Evolutionary conservation across 176 grass and related monocot species (phyloP).

Genomic region (Cenchrus fungigraminus): DNA sequence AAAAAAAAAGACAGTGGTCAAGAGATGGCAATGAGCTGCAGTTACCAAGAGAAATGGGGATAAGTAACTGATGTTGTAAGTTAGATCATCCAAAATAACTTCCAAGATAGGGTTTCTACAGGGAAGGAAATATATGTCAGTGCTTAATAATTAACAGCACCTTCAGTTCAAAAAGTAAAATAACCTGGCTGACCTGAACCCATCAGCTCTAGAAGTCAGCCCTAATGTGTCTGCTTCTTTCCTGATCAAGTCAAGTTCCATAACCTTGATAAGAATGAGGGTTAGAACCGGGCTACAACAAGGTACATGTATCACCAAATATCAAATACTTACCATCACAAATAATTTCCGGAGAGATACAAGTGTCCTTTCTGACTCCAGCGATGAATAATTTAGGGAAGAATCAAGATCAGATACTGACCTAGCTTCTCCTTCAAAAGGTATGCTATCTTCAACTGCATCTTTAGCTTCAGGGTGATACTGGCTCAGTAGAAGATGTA

Average conservation of each 20-base stretch:
- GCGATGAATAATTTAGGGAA: slow-evolving; percentile 54
- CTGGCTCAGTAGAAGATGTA: slow-evolving; percentile 59
- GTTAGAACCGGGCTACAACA: slow-evolving; percentile 36
- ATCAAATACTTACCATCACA: slow-evolving; percentile 61
- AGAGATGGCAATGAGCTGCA: slow-evolving; percentile 36
- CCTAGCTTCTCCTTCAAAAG: slow-evolving; percentile 50
- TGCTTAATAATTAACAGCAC: slow-evolving; percentile 21
- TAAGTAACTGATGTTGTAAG: slow-evolving; percentile 70
- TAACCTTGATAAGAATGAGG: slow-evolving; percentile 59
- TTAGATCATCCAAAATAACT: slow-evolving; percentile 92
- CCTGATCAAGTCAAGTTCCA: slow-evolving; percentile 76
- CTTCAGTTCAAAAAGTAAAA: slow-evolving; percentile 17
- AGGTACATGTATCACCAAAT: slow-evolving; percentile 39
- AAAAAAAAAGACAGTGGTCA: slow-evolving; percentile 1
- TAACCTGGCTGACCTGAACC: slow-evolving; percentile 64
- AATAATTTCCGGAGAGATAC: slow-evolving; percentile 68
- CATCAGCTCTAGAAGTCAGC: slow-evolving; percentile 76
- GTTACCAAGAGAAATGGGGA: slow-evolving; percentile 80
- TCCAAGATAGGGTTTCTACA: slow-evolving; percentile 77
- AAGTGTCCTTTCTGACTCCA: slow-evolving; percentile 65
- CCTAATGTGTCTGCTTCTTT: slow-evolving; percentile 80
- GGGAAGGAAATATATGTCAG: slow-evolving; percentile 43
- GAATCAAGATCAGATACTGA: slow-evolving; percentile 50
- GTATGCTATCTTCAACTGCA: slow-evolving; percentile 37
- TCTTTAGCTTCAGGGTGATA: slow-evolving; percentile 46